phyloP scores from a whole-genome alignment of 371 early-diverging fungal species.

The Saksenaea vasiformis region DNA sequence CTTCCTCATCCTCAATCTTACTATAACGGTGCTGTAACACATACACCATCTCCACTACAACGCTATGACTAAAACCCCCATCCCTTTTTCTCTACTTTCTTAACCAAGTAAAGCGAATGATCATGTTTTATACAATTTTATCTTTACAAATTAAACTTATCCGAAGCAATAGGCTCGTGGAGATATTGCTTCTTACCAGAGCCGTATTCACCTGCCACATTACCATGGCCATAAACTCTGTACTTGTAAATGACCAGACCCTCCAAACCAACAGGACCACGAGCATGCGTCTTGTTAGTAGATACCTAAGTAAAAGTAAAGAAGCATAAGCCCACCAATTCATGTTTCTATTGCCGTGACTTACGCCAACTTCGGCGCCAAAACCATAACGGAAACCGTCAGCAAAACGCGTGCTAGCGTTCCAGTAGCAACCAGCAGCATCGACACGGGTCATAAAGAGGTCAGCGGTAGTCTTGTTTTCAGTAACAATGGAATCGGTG shows the following conservation, averaged over 20 bases:
- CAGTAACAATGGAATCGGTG: constrained; percentile 93
- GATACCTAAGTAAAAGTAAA: constrained; percentile 52
- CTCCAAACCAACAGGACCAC: constrained; percentile 97
- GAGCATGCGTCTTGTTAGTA: constrained; percentile 97
- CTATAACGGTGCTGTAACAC: neutral
- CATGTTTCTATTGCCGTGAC: neutral
- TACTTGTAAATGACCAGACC: constrained; percentile 97
- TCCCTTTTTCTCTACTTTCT: neutral
- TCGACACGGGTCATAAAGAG: constrained; percentile 90
- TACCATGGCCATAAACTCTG: constrained; percentile 89
- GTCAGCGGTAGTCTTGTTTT: constrained; percentile 71
- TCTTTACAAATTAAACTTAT: constrained; percentile 33
- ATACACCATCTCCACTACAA: constrained; percentile 4
- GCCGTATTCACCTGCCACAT: constrained; percentile 79
- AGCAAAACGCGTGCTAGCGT: constrained; percentile 94
- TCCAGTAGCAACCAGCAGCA: constrained; percentile 97
- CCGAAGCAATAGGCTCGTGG: constrained; percentile 59
- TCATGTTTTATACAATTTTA: neutral
- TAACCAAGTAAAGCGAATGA: neutral
- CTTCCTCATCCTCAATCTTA: neutral
- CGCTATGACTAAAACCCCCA: neutral
- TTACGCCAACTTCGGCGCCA: constrained; percentile 95
- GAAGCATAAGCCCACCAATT: neutral
- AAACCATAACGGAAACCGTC: constrained; percentile 98
- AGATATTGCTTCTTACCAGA: constrained; percentile 72